phyloP scores from a whole-genome alignment of 352 stramenopile species.

The Phytophthora meadii region DNA sequence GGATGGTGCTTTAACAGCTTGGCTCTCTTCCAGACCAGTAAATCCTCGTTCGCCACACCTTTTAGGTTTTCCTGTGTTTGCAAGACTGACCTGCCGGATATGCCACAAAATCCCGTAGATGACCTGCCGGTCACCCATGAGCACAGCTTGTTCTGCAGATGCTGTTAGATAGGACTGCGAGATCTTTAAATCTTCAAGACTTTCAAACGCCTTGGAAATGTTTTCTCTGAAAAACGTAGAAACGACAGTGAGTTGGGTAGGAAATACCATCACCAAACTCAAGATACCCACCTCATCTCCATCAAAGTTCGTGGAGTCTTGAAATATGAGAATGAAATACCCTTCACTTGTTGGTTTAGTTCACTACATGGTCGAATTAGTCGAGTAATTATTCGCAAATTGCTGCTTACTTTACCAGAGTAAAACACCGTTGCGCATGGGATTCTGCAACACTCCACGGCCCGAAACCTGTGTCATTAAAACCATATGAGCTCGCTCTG shows the following conservation, averaged over 20 bases:
- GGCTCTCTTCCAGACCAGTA: not conserved
- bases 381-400: too few relatives aligned
- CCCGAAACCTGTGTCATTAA: slow-evolving; percentile 7
- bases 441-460: slow-evolving; percentile 40
- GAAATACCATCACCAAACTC: not conserved
- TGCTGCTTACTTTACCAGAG: slow-evolving; percentile 31
- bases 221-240: slow-evolving; percentile 38
- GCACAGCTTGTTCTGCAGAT: slow-evolving; percentile 29
- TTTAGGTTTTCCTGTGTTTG: not conserved
- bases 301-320: slow-evolving; percentile 28
- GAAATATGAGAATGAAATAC: slow-evolving; percentile 18
- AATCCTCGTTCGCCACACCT: too few relatives aligned
- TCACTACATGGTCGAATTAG: too few relatives aligned
- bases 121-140: slow-evolving; percentile 55
- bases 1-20: too few relatives aligned
- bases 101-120: slow-evolving; percentile 62
- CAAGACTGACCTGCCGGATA: slow-evolving; percentile 45
- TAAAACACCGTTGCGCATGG: slow-evolving; percentile 46
- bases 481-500: not conserved
- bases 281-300: slow-evolving; percentile 28
- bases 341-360: slow-evolving; percentile 11
- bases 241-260: not conserved
- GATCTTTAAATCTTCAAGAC: slow-evolving; percentile 16
- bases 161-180: slow-evolving; percentile 24
- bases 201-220: slow-evolving; percentile 35